Base-by-base conservation (phyloP, 2,329 filamentous ascomycete genomes). In the Xylaria hypoxylon region DNA sequence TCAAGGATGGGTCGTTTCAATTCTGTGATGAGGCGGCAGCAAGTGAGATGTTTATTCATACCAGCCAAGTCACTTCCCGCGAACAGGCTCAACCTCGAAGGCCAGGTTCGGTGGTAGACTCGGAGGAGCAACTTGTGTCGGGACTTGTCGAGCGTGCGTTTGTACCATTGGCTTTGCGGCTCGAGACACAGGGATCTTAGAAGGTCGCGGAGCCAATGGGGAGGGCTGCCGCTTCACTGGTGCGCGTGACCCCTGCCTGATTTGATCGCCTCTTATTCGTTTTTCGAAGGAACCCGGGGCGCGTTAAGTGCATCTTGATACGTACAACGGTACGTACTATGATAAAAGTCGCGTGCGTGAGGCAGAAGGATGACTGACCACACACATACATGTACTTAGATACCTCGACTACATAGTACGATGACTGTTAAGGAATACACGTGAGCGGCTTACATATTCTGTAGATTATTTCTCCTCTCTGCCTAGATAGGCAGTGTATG, bases 171-270 rank as follows among this genome's bases (percentile, higher is more conserved):
- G 56, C 57, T 57, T 58, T 35, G 51, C 42, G 22, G 51, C 40
- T 48, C 22, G 31, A 51, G 55, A 48, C 50, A 64, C 72, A 71
- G 56, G 73, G 72, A 64, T 70, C 64, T 58, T 5, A 28, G 45
- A 57, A 42, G 62, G 47, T 28, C 52, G 56, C 60, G 44, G 44
- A 44, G 63, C 73, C 72, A 75, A 75, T 73, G 45, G 70, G 70
- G 69, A 68, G 44, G 44, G 15, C 35, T 71, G 65, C 67, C 67
- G 71, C 71, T 72, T 71, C 65, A 71, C 56, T 62, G 66, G 70
- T 60, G 61, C 71, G 72, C 62, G 68, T 59, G 45, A 38, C 67
- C 71, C 70, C 68, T 69, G 70, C 67, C 40, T 66, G 50, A 26
- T 22, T 66, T 61, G 72, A 59, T 42, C 42, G 57, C 58, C 50